phyloP scores from a whole-genome alignment of 768 basidiomycete genomes.

The Tephrocybe rancida region DNA sequence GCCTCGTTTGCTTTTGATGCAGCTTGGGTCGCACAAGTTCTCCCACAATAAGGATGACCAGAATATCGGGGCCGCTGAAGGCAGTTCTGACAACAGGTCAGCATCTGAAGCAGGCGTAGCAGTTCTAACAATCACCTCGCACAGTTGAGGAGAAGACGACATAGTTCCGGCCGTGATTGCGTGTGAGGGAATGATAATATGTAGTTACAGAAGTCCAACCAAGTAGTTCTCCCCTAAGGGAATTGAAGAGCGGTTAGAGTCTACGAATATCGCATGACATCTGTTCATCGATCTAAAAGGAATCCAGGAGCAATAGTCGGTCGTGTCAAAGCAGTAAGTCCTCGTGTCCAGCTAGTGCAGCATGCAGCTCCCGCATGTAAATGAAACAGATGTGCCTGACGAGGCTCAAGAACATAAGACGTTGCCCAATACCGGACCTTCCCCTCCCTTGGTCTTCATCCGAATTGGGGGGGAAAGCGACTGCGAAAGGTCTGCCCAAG shows the following conservation, averaged over 20 bases:
- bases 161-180: neutral
- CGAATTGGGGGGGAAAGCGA: too few relatives aligned
- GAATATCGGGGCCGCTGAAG: conserved; percentile 4
- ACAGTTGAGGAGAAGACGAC: neutral
- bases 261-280: neutral
- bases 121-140: neutral
- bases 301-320: too few relatives aligned
- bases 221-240: neutral
- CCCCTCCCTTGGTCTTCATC: too few relatives aligned
- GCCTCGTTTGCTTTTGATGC: neutral
- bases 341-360: neutral
- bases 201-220: neutral
- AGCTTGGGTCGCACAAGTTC: conserved; percentile 5
- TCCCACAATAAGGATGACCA: conserved; percentile 4
- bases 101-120: neutral
- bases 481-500: too few relatives aligned
- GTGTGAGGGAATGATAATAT: neutral
- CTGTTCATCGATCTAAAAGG: neutral
- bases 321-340: neutral
- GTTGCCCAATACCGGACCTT: too few relatives aligned
- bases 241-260: neutral
- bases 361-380: neutral
- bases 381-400: neutral
- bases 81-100: conserved; percentile 4
- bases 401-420: neutral